Base-by-base conservation (phyloP, 2,329 filamentous ascomycete genomes). In the Atkinsonella hypoxylon region DNA sequence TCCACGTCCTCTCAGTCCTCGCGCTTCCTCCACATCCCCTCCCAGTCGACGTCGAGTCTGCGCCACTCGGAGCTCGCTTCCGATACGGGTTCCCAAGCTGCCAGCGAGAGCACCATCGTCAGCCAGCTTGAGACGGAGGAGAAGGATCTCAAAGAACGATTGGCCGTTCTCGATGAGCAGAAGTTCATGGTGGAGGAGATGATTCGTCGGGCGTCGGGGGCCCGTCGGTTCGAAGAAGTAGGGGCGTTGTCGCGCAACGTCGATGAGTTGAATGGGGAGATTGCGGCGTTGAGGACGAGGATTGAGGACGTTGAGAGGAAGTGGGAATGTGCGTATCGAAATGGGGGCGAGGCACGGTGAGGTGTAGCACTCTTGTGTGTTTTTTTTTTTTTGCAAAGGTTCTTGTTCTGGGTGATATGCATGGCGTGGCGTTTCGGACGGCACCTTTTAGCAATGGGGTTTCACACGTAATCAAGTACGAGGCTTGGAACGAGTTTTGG, bases 161-260 rank as follows among this genome's bases (percentile, higher is more conserved):
- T 95, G 12, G 85, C 93, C 31, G 83, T 96, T 7, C 74, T 96
- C 1, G 89, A 95, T 64, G 90, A 96, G 67, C 90, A 96, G 65
- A 85, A 83, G 56, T 95, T 94, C 67, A 81, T 95, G 68, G 89
- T 96, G 0, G 81, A 83, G 38, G 82, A 87, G 58, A 95, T 95
- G 89, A 80, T 95, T 43, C 79, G 79, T 8, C 80, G 83, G 53
- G 88, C 89, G 0, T 84, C 83, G 45, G 83, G 82, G 41, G 79
- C 85, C 11, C 74, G 87, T 30, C 82, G 87, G 52, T 94, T 95
- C 57, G 90, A 95, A 60, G 90, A 96, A 66, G 87, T 94, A 2
- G 79, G 81, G 51, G 87, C 87, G 11, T 69, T 96, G 51, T 82
- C 82, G 4, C 76, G 83, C 52, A 95, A 95, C 58, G 70, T 89